These are phyloP conservation scores for Phaeoacremonium minimum DNA, from an alignment of 2,329 filamentous ascomycete species.

Conservation along the genomic window DNA sequence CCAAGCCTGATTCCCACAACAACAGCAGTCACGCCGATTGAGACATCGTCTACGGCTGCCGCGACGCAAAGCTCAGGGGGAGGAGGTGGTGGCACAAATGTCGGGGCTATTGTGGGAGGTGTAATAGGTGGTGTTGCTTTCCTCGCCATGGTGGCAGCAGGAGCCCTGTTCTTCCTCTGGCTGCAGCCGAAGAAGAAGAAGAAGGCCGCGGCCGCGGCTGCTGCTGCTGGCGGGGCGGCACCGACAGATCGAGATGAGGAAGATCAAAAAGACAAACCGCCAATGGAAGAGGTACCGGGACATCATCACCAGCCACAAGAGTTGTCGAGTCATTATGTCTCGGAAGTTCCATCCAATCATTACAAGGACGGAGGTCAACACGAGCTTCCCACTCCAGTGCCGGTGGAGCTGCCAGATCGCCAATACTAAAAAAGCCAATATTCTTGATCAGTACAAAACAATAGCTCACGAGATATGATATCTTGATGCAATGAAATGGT, in stretches of 20 bases:
- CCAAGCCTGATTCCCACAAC: background rate
- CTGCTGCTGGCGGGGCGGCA: background rate
- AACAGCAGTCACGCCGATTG: background rate
- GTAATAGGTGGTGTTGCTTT: background rate
- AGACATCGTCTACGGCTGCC: background rate
- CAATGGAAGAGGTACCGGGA: background rate
- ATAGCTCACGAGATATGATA: too few species aligned
- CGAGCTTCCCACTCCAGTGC: background rate
- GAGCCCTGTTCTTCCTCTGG: background rate
- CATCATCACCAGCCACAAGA: background rate
- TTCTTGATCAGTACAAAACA: too few species aligned
- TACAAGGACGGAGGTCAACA: too few species aligned
- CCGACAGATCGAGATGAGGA: background rate
- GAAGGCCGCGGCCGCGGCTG: background rate
- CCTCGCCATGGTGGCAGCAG: background rate
- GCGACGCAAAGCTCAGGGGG: background rate
- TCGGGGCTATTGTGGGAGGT: background rate
- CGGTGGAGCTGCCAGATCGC: background rate
- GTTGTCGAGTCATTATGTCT: background rate
- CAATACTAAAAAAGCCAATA: too few species aligned
- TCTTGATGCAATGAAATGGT: too few species aligned
- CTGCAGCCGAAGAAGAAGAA: background rate
- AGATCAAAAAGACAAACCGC: background rate
- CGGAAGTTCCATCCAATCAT: background rate
- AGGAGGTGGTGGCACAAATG: too few species aligned